Evolutionary conservation across 2,329 filamentous ascomycete genomes (phyloP).

Genomic region (Phialemoniopsis sp.): DNA sequence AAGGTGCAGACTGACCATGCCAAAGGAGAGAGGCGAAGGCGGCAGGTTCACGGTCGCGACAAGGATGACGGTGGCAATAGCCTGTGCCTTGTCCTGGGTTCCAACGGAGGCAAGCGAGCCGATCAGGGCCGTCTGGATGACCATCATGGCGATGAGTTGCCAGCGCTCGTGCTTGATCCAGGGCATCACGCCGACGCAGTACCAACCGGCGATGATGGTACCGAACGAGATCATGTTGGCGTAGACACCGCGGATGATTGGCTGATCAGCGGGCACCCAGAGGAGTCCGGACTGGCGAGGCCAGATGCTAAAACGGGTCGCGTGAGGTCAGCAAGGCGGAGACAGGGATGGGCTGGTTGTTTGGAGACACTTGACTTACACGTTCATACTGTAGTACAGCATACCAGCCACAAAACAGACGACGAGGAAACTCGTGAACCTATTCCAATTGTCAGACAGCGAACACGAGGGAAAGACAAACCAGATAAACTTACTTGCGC

Average conservation of each 20-base stretch:
- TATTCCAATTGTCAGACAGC: background rate
- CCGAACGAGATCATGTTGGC: conserved; percentile 15
- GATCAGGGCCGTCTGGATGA: conserved; percentile 22
- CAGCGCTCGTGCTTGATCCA: conserved; percentile 17
- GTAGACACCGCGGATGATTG: conserved; percentile 16
- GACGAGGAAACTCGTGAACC: no score
- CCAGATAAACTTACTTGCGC: background rate
- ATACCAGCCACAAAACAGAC: conserved; percentile 2
- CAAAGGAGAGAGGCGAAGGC: conserved; percentile 21
- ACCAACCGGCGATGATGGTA: conserved; percentile 15
- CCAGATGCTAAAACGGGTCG: conserved; percentile 16
- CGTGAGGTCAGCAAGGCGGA: background rate
- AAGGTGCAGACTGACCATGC: conserved; percentile 25
- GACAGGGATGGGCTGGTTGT: no score
- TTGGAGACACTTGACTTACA: no score
- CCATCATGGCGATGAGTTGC: conserved; percentile 22
- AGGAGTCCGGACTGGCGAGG: conserved; percentile 16
- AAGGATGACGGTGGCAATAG: conserved; percentile 22
- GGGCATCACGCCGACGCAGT: conserved; percentile 19
- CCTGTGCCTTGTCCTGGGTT: conserved; percentile 21
- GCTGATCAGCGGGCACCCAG: conserved; percentile 15
- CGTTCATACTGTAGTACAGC: background rate
- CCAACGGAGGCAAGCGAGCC: conserved; percentile 24
- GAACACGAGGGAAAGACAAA: background rate
- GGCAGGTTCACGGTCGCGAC: conserved; percentile 19